Evolutionary conservation across 257 asterid genomes (phyloP), one percentile per base, ranked within the genome.

Genomic region (Nicotiana knightiana): DNA sequence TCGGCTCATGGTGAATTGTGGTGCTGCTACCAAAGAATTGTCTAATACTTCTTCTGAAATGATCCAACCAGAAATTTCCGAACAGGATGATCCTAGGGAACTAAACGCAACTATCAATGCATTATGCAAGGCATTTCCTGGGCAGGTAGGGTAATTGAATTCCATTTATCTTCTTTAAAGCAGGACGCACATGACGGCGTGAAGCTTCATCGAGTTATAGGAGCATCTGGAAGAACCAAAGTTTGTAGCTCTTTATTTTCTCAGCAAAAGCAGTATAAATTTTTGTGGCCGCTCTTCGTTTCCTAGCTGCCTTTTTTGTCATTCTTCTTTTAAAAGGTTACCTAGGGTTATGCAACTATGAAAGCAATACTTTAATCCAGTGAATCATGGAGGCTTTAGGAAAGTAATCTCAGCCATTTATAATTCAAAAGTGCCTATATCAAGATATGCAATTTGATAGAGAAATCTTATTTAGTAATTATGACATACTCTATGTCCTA

Each of bases 1-100:
- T 53, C 97, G 98, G 6, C 55, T 93, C 84, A 93, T 93, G 98
- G 93, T 93, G 85, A 93, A 93, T 78, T 93, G 98, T 83, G 97
- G 92, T 54, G 92, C 92, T 66, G 88, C 90, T 75, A 77, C 83
- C 66, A 88, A 77, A 37, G 81, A 28, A 81, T 30, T 68, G 61
- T 66, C 85, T 79, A 82, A 26, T 39, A 63, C 48, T 73, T 21
- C 3, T 58, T 18, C 24, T 21, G 43, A 21, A 67, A 62, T 55
- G 58, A 67, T 75, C 28, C 54, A 35, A 64, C 53, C 67, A 11
- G 82, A 76, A 55, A 76, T 28, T 80, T 24, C 71, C 32, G 4
- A 61, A 10, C 17, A 35, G 76, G 80, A 79, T 46, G 61, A 15
- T 64, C 81, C 76, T 37, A 73, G 83, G 89, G 85, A 83, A 83